Base-by-base conservation (phyloP, 805 yeast species). In the Blastobotrys parvus region DNA sequence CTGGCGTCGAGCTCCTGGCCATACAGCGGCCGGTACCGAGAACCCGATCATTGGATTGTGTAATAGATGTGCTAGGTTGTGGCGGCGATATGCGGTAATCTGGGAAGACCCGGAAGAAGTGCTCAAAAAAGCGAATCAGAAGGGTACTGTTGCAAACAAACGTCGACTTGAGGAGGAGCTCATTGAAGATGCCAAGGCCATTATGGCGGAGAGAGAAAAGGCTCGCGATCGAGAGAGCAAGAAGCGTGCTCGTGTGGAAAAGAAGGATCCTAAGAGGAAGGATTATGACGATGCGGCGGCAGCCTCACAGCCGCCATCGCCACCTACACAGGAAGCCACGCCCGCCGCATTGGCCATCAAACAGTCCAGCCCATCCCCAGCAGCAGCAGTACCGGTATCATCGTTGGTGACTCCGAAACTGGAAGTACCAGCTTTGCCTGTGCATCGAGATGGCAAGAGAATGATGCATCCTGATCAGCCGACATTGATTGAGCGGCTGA, bases 61-160 rank as follows among this genome's bases (percentile, higher is more conserved):
- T 60, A 63, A 72, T 22, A 69, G 97, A 42, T 90, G 98, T 66
- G 95, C 96, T 0, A 71, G 83, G 45, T 57, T 92, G 22, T 90
- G 97, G 97, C 72, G 95, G 59, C 67, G 94, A 32, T 90, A 90
- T 60, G 96, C 88, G 0, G 79, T 85, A 0, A 70, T 68, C 7
- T 92, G 97, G 97, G 86, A 80, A 50, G 78, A 77, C 27, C 95
- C 95, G 0, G 52, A 63, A 19, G 87, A 80, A 42, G 78, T 85
- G 0, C 61, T 77, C 35, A 75, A 70, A 57, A 76, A 74, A 45
- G 46, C 43, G 62, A 80, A 53, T 64, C 76, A 42, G 32, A 32
- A 74, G 18, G 71, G 77, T 11, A 72, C 74, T 17, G 70, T 69
- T 30, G 75, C 75, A 16, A 76, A 80, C 80, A 75, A 71, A 50